phyloP scores from a whole-genome alignment of 2,329 filamentous ascomycete genomes.

The Fusarium xyrophilum region DNA sequence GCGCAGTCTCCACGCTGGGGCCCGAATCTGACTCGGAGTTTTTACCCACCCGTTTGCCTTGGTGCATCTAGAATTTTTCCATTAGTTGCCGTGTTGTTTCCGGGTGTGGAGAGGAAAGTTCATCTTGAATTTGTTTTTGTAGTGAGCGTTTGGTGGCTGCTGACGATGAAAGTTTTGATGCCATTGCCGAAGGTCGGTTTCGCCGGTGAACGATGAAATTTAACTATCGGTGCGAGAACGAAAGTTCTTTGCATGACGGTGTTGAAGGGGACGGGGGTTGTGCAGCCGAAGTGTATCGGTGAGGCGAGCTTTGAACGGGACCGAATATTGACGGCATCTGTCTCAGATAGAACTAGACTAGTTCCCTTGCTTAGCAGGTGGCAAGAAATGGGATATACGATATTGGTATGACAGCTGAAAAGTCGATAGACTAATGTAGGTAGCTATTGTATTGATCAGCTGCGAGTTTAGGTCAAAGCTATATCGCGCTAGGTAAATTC shows the following conservation, averaged over 20 bases:
- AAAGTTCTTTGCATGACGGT: background rate
- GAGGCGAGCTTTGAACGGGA: background rate
- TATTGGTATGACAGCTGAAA: background rate
- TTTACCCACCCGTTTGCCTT: slow-evolving; percentile 11
- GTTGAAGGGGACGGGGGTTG: background rate
- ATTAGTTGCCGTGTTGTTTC: background rate
- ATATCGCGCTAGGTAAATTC: background rate
- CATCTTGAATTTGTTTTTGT: background rate
- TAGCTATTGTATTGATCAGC: background rate
- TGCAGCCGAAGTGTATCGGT: background rate
- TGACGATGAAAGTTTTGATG: background rate
- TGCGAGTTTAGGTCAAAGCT: background rate
- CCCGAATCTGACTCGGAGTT: slow-evolving; percentile 4
- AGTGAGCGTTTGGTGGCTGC: background rate
- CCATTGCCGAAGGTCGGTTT: background rate
- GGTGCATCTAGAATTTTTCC: slow-evolving; percentile 7
- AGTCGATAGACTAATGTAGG: background rate
- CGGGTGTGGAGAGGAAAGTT: background rate
- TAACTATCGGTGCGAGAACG: background rate
- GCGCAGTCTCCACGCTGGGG: background rate
- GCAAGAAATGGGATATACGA: background rate
- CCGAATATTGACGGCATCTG: background rate
- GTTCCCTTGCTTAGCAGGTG: background rate
- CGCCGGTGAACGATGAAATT: background rate
- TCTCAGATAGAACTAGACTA: background rate